phyloP scores from a whole-genome alignment of 129 eudicot genomes.

The Chrysanthemum lavandulifolium region DNA sequence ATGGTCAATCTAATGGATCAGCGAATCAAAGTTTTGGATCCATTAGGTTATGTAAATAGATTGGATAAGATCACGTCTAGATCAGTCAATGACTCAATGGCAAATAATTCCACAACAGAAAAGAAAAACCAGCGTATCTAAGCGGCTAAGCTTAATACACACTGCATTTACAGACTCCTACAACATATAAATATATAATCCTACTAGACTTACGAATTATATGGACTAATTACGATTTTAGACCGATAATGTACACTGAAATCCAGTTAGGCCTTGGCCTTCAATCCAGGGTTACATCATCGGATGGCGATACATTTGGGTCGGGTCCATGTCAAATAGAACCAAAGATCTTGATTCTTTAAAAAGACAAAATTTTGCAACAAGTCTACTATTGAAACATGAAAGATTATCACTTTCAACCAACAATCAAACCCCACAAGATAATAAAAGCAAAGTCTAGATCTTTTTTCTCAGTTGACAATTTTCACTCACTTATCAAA shows the following conservation, averaged over 20 bases:
- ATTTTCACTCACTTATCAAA: slow-evolving; percentile 10
- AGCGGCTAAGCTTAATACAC: no score
- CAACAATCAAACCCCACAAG: slow-evolving; percentile 38
- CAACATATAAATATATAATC: no score
- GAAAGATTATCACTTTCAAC: slow-evolving; percentile 23
- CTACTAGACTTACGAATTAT: no score
- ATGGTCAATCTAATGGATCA: no score
- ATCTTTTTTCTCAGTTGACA: slow-evolving; percentile 5
- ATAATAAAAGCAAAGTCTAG: background rate
- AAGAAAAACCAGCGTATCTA: background rate
- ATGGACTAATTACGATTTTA: background rate
- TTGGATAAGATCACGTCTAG: no score
- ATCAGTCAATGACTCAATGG: slow-evolving; percentile 5
- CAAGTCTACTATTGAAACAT: slow-evolving; percentile 21
- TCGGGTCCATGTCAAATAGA: slow-evolving; percentile 1
- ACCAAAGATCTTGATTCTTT: background rate
- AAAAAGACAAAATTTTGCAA: slow-evolving; percentile 21
- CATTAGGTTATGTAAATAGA: background rate
- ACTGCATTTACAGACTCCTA: no score
- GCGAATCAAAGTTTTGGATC: background rate
- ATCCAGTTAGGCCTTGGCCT: slow-evolving; percentile 4
- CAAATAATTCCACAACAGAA: slow-evolving; percentile 2
- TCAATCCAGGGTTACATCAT: slow-evolving; percentile 15
- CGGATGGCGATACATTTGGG: background rate
- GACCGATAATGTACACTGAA: background rate